phyloP scores from a whole-genome alignment of 1,284 basidiomycete species.

The Cutaneotrichosporon curvatum region DNA sequence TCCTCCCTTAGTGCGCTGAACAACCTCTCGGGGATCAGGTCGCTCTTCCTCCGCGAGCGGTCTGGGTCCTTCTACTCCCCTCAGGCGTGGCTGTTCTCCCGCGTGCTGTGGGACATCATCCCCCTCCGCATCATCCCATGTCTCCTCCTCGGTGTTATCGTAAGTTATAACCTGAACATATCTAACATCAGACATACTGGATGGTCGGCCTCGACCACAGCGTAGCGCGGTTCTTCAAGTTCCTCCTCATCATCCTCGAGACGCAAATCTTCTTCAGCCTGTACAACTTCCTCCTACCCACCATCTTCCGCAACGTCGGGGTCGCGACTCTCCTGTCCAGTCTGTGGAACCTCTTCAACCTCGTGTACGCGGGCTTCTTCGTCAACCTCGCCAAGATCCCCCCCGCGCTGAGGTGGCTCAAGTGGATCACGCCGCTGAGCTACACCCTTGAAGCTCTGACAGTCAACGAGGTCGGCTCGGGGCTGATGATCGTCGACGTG shows the following conservation, averaged over 20 bases:
- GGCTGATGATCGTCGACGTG: constrained; percentile 68
- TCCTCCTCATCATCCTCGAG: constrained; percentile 65
- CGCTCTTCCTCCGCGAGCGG: constrained; percentile 78
- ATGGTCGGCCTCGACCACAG: constrained; percentile 72
- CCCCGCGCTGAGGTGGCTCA: constrained; percentile 75
- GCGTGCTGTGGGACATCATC: constrained; percentile 94
- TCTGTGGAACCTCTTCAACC: constrained; percentile 67
- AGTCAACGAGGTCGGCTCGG: constrained; percentile 80
- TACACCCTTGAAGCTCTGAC: constrained; percentile 73
- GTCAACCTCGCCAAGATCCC: constrained; percentile 73
- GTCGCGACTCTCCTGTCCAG: constrained; percentile 77
- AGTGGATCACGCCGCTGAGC: constrained; percentile 52
- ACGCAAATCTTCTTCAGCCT: constrained; percentile 76
- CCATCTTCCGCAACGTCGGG: constrained; percentile 71
- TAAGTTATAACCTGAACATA: too few species aligned
- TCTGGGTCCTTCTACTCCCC: constrained; percentile 67
- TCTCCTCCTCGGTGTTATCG: constrained; percentile 84
- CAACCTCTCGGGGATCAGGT: constrained; percentile 70
- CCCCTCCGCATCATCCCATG: constrained; percentile 93
- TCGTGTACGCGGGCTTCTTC: constrained; percentile 67
- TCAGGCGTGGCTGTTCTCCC: constrained; percentile 66
- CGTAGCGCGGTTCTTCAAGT: constrained; percentile 71
- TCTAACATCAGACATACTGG: constrained; percentile 69
- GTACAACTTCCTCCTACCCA: constrained; percentile 84
- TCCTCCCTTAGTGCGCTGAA: constrained; percentile 78